Conservation (phyloP, 2,329 filamentous ascomycete genomes). For the Leptographium procerum region DNA sequence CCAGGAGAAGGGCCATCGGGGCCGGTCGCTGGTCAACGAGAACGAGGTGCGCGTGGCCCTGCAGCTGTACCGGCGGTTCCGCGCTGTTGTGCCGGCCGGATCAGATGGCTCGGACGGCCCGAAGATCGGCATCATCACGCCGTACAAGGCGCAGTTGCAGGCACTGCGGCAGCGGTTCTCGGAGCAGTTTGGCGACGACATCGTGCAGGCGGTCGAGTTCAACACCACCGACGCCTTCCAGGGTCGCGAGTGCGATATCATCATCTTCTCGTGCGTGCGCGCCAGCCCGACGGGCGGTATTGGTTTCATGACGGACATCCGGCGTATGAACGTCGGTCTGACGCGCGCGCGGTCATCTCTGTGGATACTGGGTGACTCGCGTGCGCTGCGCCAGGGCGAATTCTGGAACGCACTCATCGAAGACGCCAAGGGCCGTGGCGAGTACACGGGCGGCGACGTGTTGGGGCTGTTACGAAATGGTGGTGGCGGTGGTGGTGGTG, state of each 20-base stretch:
- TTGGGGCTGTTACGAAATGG: conserved; percentile 34
- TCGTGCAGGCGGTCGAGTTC: conserved; percentile 79
- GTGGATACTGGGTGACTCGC: conserved; percentile 90
- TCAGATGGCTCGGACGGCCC: conserved; percentile 59
- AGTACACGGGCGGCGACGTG: conserved; percentile 61
- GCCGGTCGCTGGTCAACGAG: conserved; percentile 82
- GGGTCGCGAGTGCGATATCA: conserved; percentile 91
- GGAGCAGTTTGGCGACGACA: conserved; percentile 58
- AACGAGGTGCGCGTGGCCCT: conserved; percentile 81
- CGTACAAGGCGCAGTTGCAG: conserved; percentile 86
- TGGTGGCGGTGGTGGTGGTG: conserved; percentile 9
- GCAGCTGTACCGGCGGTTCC: conserved; percentile 70
- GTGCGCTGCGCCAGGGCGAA: conserved; percentile 72
- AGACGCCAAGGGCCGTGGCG: conserved; percentile 62
- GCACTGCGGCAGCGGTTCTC: conserved; percentile 69
- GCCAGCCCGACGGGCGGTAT: conserved; percentile 88
- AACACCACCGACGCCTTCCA: conserved; percentile 99
- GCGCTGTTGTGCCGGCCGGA: conserved; percentile 22
- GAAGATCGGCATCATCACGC: conserved; percentile 94
- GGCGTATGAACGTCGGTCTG: conserved; percentile 97
- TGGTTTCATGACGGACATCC: conserved; percentile 95
- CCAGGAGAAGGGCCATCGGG: conserved; percentile 68
- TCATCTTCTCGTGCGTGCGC: conserved; percentile 97
- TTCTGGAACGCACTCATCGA: conserved; percentile 84
- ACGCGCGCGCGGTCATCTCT: conserved; percentile 93